Evolutionary conservation across 2,329 filamentous ascomycete genomes (phyloP), one percentile per base, ranked within the genome.

Genomic region (Phialocephala subalpina): DNA sequence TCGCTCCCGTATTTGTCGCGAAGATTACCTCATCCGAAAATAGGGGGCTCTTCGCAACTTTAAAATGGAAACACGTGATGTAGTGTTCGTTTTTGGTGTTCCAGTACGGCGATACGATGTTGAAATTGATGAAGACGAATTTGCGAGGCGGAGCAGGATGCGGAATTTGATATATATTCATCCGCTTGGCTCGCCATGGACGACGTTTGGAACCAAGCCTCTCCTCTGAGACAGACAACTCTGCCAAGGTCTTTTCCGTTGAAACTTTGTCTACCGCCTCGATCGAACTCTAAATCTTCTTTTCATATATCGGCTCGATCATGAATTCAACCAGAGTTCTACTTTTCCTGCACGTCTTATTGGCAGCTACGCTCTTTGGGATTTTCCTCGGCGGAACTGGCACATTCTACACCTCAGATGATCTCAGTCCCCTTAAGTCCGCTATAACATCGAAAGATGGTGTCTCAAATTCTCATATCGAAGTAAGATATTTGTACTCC

Each of bases 1-100:
- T 38, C 29, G 55, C 9, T 4, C 9, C n/a, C 33, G 55, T 35
- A 33, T 55, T 29, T 35, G 12, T 7, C 11, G 52, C 52, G 52
- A 55, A n/a, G 52, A 55, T 38, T 57, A 57, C 55, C 33, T 57
- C 55, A 38, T 29, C 49, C 55, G 55, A 57, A 57, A 56, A 57
- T 14, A 29, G 33, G 49, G 49, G 12, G 27, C 49, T 22, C 16
- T n/a, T 53, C 49, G 55, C 33, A 57, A 14, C 14, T 22, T 38
- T 38, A 5, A 27, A 40, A 16, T 25, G 33, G 16, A 20, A 36
- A 20, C 55, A 57, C 55, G 55, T 57, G 55, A 57, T 38, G 3
- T 16, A 8, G 11, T 11, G 14, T 27, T 9, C 6, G 8, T 49
- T 22, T n/a, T 27, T 3, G 27, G 25, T 3, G 16, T 14, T 53